Evolutionary conservation across 2,329 filamentous ascomycete genomes (phyloP), one percentile per base, ranked within the genome.

Genomic region (Claviceps sp.): DNA sequence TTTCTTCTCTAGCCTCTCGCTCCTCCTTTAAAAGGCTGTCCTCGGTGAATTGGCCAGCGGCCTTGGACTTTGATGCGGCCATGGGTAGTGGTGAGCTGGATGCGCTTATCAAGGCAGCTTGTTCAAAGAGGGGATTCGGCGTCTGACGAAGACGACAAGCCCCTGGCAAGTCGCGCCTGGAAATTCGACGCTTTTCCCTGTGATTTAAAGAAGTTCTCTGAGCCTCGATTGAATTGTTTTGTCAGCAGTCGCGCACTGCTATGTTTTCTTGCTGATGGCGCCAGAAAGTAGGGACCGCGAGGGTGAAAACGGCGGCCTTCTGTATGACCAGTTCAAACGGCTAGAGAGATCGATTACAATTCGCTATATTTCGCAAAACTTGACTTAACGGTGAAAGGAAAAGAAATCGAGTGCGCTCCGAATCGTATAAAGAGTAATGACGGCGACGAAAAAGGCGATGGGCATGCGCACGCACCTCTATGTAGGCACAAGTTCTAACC

Each of bases 61-160:
- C 52, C 14, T 57, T 53, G 2, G 54, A 52, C 1, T 58, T 53
- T 6, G 57, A 49, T 0, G 58, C 54, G 2, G 63, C 58, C 0
- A 58, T 48, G 0, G 63, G 57, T 0, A 68, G 67, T 1, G 69
- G 69, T 0, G 70, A 72, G 5, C 68, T 71, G 0, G 68, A 64
- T 0, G 64, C 62, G 7, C 65, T 71, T 0, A 65, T 69, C 2
- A 65, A 60, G 0, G 65, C 49, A 3, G 58, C 54, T 1, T 62
- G 62, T 3, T 60, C 56, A 0, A 64, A 67, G 14, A 62, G 53
- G 0, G 1, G 67, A 69, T 22, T 65, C 63, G 3, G 50, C 56
- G 26, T 66, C 66, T 0, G 66, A 68, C 0, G 61, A 57, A 0
- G 67, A 64, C 1, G 60, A 58, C 0, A 53, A 42, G 9, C 59